phyloP scores from a whole-genome alignment of 345 rosid genomes.

The Hibiscus trionum region DNA sequence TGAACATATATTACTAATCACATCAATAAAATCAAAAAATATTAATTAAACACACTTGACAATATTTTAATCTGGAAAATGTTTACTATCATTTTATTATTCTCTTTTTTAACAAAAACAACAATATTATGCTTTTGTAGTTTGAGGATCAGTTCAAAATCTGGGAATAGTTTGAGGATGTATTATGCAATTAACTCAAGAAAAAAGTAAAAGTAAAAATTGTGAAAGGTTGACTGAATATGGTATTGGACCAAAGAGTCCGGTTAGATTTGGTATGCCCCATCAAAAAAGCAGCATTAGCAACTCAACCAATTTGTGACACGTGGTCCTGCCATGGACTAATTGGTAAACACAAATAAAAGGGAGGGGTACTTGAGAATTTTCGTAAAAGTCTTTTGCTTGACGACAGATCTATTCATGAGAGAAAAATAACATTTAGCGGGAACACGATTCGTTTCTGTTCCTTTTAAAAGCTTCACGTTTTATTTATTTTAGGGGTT shows the following conservation, averaged over 20 bases:
- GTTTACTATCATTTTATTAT: no score
- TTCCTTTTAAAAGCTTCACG: conserved; percentile 3
- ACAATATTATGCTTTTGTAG: no score
- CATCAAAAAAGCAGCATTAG: background rate
- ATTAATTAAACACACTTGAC: no score
- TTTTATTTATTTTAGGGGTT: conserved; percentile 1
- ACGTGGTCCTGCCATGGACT: background rate
- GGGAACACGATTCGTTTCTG: conserved; percentile 1
- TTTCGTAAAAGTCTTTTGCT: background rate
- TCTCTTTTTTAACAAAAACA: no score
- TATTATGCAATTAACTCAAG: background rate
- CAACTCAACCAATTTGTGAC: background rate
- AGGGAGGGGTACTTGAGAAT: background rate
- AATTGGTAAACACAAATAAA: background rate
- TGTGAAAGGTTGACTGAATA: background rate
- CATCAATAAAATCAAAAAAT: no score
- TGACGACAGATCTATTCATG: background rate
- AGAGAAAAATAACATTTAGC: background rate
- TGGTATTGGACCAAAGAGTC: background rate
- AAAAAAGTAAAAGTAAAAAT: no score
- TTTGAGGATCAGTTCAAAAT: no score
- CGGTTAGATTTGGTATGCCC: background rate
- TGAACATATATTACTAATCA: no score
- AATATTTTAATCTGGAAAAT: no score
- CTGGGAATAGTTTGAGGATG: background rate